Percentiles rank a stretch among this genome's conserved stretches.
Evolutionary conservation across 306 rosid species (phyloP).

Genomic region (Prosopis cineraria): DNA sequence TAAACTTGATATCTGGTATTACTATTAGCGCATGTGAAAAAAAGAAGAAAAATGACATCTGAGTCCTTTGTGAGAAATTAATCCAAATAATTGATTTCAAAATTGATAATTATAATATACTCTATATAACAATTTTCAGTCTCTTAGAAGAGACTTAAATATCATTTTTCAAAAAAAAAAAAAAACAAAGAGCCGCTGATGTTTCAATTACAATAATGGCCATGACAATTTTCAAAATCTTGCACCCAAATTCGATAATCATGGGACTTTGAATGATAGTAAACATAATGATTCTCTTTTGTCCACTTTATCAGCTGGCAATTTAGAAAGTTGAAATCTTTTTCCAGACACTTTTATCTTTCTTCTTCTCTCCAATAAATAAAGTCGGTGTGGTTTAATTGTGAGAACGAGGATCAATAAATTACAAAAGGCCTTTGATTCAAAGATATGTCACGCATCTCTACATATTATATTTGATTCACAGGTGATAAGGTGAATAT

Average conservation of each 20-base stretch:
- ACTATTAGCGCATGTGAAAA: no score
- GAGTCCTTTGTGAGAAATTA: no score
- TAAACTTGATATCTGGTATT: no score
- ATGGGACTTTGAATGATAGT: constrained; percentile 47
- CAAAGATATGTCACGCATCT: neutral
- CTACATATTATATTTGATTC: neutral
- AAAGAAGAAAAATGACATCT: no score
- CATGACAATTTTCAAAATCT: constrained; percentile 7
- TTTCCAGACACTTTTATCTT: neutral
- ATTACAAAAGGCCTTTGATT: neutral
- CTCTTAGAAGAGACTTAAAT: no score
- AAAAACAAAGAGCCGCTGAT: neutral
- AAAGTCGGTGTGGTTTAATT: neutral
- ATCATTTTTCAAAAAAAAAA: neutral
- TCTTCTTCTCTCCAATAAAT: neutral
- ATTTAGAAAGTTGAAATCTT: neutral
- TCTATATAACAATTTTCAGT: no score
- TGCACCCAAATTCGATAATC: constrained; percentile 36
- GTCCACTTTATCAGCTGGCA: constrained; percentile 32
- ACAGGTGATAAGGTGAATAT: neutral
- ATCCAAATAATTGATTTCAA: no score
- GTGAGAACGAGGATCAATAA: neutral
- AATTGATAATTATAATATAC: no score
- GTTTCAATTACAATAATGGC: constrained; percentile 4
- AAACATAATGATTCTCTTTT: constrained; percentile 25